Conservation (phyloP, 23 red algal species). For the Pyropia haitanensis region DNA sequence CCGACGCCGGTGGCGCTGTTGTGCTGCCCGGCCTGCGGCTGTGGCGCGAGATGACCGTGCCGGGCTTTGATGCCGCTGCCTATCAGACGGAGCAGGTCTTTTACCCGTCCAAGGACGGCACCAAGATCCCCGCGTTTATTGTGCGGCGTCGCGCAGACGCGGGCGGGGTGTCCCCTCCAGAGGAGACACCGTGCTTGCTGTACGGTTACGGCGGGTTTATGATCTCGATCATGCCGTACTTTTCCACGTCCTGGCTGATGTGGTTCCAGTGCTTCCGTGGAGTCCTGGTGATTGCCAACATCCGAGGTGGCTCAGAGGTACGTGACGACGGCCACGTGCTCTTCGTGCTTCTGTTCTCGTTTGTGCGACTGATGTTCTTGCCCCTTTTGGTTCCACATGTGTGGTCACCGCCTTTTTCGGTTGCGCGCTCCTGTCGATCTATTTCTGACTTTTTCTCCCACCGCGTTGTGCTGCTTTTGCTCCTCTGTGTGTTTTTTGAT, state of each 20-base stretch:
- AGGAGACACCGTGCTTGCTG: conserved; percentile 26
- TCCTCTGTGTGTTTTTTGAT: too few relatives aligned
- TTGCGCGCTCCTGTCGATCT: too few relatives aligned
- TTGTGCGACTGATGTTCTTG: too few relatives aligned
- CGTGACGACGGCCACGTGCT: too few relatives aligned
- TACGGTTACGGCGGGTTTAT: conserved; percentile 79
- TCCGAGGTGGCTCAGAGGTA: conserved; percentile 49
- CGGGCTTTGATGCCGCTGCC: conserved; percentile 38
- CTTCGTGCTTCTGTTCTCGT: too few relatives aligned
- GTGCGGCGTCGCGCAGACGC: conserved; percentile 2
- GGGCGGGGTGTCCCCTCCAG: too few relatives aligned
- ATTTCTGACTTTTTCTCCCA: too few relatives aligned
- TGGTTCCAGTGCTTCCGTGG: conserved; percentile 55
- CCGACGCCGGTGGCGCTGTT: too few relatives aligned
- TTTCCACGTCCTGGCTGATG: conserved; percentile 30
- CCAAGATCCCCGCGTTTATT: conserved; percentile 52
- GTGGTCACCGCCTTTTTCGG: too few relatives aligned
- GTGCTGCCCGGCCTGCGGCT: conserved; percentile 42
- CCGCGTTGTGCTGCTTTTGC: too few relatives aligned
- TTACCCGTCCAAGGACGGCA: conserved; percentile 54
- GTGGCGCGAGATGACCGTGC: conserved; percentile 52
- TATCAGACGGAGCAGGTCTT: conserved; percentile 58
- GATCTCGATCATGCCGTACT: conserved; percentile 56
- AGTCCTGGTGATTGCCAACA: conserved; percentile 56
- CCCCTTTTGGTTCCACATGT: too few relatives aligned